A percentile compares a stretch with the other conserved stretches of the same genome.
These are phyloP conservation scores for Syzygium grande DNA, from an alignment of 345 rosid genomes.

Conservation along the genomic window DNA sequence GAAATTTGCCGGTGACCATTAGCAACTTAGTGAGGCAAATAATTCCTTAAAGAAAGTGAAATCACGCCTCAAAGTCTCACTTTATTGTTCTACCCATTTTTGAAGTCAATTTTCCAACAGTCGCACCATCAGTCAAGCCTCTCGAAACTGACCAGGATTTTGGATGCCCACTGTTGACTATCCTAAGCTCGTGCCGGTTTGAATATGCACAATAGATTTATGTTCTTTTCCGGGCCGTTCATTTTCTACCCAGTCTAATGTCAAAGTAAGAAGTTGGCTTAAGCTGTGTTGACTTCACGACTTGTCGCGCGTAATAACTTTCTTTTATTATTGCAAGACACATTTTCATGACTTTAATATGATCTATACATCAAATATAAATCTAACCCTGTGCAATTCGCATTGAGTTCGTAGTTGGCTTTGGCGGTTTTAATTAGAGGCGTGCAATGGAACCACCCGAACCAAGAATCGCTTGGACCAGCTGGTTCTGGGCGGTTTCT, in stretches of 20 bases:
- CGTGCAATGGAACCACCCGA: no score
- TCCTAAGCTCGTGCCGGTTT: background rate
- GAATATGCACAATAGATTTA: background rate
- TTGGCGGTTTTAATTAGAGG: no score
- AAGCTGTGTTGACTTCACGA: background rate
- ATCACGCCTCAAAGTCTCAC: no score
- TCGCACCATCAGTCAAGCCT: background rate
- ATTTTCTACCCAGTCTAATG: background rate
- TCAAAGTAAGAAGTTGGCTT: background rate
- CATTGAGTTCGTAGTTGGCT: background rate
- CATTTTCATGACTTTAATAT: background rate
- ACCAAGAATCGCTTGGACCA: no score
- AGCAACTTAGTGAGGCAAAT: no score
- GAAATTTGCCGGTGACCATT: no score
- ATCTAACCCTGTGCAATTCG: background rate
- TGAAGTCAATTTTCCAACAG: no score
- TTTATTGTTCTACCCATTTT: no score
- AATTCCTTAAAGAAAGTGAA: no score
- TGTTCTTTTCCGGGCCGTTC: background rate
- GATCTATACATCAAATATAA: background rate
- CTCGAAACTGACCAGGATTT: background rate
- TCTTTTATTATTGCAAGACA: background rate
- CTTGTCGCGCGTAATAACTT: background rate
- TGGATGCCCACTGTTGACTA: background rate
- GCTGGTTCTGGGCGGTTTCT: no score